Conservation (phyloP, 129 eudicot genomes). For the Artemisia annua region DNA sequence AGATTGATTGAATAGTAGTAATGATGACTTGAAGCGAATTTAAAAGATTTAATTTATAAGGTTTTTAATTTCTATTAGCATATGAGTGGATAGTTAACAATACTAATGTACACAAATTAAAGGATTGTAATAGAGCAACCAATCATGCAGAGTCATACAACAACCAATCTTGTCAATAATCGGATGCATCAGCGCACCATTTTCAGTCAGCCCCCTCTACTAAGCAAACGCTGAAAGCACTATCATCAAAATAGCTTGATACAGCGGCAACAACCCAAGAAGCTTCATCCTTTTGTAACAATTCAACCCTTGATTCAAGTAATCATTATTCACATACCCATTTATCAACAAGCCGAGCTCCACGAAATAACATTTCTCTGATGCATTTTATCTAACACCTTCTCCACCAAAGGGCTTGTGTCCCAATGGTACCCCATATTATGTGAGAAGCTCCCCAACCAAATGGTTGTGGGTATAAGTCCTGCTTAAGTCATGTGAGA, state of each 20-base stretch:
- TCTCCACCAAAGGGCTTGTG: not conserved
- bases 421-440: constrained; percentile 2
- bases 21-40: too few species aligned
- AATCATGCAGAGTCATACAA: constrained; percentile 10
- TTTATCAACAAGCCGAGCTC: constrained; percentile 38
- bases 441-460: too few species aligned
- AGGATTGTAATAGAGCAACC: too few species aligned
- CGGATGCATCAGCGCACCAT: constrained; percentile 13
- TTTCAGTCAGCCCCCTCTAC: not conserved
- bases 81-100: too few species aligned
- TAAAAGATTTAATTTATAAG: too few species aligned
- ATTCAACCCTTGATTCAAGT: constrained; percentile 31
- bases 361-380: constrained; percentile 33
- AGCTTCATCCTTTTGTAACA: constrained; percentile 20
- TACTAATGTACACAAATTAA: too few species aligned
- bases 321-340: constrained; percentile 29
- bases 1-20: too few species aligned
- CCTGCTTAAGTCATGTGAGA: too few species aligned
- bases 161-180: constrained; percentile 10
- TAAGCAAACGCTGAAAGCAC: constrained; percentile 22
- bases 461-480: too few species aligned
- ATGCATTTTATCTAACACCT: constrained; percentile 39
- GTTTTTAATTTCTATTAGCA: too few species aligned
- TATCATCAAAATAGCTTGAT: constrained; percentile 32
- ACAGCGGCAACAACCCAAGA: constrained; percentile 30